phyloP scores from a whole-genome alignment of 805 yeast genomes.

The Metahyphopichia silvanorum region DNA sequence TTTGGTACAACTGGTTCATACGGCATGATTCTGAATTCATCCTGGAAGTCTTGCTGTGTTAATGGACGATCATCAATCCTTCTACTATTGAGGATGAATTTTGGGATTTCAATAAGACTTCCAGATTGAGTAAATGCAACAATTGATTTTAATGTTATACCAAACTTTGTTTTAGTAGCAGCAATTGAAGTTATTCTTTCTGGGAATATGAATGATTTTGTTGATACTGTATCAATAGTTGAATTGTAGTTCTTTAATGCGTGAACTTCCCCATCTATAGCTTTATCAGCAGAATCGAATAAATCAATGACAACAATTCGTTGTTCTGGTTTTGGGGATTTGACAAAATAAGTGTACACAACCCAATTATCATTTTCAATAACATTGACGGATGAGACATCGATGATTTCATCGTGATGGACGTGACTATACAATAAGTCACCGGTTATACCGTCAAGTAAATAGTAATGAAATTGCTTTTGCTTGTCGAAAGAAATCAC shows the following conservation, averaged over 20 bases:
- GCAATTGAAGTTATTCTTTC: constrained; percentile 51
- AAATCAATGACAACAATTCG: constrained; percentile 73
- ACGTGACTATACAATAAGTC: constrained; percentile 47
- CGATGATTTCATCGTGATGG: constrained; percentile 37
- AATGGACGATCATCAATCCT: constrained; percentile 57
- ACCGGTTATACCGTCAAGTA: constrained; percentile 74
- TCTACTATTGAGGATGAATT: constrained; percentile 62
- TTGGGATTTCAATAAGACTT: constrained; percentile 68
- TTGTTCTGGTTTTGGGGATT: constrained; percentile 45
- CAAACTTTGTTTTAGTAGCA: constrained; percentile 47
- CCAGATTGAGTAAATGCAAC: constrained; percentile 58
- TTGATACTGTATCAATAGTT: constrained; percentile 44
- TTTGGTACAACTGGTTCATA: constrained; percentile 62
- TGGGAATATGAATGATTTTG: constrained; percentile 63
- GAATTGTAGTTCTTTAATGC: constrained; percentile 12
- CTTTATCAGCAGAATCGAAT: constrained; percentile 53
- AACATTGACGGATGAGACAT: constrained; percentile 43
- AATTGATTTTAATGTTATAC: constrained; percentile 66
- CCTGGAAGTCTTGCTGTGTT: constrained; percentile 47
- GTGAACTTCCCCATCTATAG: constrained; percentile 32
- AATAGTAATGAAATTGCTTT: constrained; percentile 38
- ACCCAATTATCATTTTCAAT: constrained; percentile 83
- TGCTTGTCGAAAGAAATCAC: constrained; percentile 35
- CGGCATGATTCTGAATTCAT: constrained; percentile 56
- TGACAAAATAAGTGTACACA: constrained; percentile 60